These are phyloP conservation scores for Pythium insidiosum DNA, from an alignment of 352 stramenopile genomes.

Conservation along the genomic window DNA sequence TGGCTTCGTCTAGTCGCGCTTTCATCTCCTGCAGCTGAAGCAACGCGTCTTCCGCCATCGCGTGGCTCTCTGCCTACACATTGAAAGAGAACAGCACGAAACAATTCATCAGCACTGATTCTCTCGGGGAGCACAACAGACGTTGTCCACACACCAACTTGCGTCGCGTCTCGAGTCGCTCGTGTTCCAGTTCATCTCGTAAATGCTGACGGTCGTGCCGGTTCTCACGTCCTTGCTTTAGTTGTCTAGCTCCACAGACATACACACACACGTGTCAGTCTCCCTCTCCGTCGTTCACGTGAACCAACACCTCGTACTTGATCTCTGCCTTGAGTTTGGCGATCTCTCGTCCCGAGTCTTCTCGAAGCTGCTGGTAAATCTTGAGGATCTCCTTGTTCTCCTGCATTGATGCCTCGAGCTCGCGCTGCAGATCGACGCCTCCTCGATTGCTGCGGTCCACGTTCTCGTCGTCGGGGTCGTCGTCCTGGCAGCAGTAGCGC, in stretches of 20 bases:
- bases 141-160: too few relatives aligned
- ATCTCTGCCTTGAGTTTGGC: constrained; percentile 38
- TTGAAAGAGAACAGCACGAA: too few relatives aligned
- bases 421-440: constrained; percentile 34
- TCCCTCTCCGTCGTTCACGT: too few relatives aligned
- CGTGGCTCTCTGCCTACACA: constrained; percentile 48
- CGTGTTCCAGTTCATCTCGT: too few relatives aligned
- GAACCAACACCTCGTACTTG: constrained; percentile 34
- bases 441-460: constrained; percentile 1
- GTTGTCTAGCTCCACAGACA: too few relatives aligned
- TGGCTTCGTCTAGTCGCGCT: constrained; percentile 42
- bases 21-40: constrained; percentile 53
- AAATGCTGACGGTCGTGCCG: too few relatives aligned
- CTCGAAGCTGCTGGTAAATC: constrained; percentile 61
- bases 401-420: constrained; percentile 41
- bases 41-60: constrained; percentile 41
- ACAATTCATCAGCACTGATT: constrained; percentile 1
- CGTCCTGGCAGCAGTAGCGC: constrained; percentile 33
- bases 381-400: constrained; percentile 72
- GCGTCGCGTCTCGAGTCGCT: too few relatives aligned
- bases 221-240: too few relatives aligned
- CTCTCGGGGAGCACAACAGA: too few relatives aligned
- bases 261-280: neutral
- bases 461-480: constrained; percentile 11
- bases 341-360: constrained; percentile 45